phyloP scores from a whole-genome alignment of 768 basidiomycete species.

The Lactarius trivialis region DNA sequence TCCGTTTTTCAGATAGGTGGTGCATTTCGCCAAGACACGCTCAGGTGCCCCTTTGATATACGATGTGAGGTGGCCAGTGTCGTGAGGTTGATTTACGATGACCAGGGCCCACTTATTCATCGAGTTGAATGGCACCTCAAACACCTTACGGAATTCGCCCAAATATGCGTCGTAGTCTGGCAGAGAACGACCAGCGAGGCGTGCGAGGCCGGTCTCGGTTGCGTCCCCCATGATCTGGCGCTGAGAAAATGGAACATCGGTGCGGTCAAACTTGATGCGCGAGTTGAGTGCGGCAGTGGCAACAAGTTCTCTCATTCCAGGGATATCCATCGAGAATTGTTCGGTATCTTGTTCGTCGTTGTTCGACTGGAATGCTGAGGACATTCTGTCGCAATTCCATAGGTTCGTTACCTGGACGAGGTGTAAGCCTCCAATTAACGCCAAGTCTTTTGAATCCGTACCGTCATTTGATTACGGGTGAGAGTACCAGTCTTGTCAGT shows the following conservation, averaged over 20 bases:
- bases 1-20: slow-evolving; percentile 52
- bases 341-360: slow-evolving; percentile 53
- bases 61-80: slow-evolving; percentile 41
- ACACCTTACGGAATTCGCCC: slow-evolving; percentile 50
- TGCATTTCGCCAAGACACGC: slow-evolving; percentile 58
- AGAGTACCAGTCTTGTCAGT: slow-evolving; percentile 71
- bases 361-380: slow-evolving; percentile 59
- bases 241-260: slow-evolving; percentile 54
- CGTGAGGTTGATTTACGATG: slow-evolving; percentile 54
- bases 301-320: slow-evolving; percentile 61
- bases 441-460: slow-evolving; percentile 1
- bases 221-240: slow-evolving; percentile 62
- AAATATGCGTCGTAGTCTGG: slow-evolving; percentile 48
- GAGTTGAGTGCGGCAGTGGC: slow-evolving; percentile 63
- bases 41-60: slow-evolving; percentile 69
- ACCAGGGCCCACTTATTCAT: slow-evolving; percentile 70
- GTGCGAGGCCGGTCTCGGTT: slow-evolving; percentile 67
- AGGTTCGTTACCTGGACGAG: slow-evolving; percentile 48
- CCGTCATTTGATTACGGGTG: slow-evolving; percentile 70
- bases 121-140: slow-evolving; percentile 70
- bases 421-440: background rate
- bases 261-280: slow-evolving; percentile 61
- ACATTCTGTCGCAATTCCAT: slow-evolving; percentile 60
- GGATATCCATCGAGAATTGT: slow-evolving; percentile 42
- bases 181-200: slow-evolving; percentile 55